phyloP scores from a whole-genome alignment of 371 early-diverging fungal genomes.

The Blyttiomyces sp. region DNA sequence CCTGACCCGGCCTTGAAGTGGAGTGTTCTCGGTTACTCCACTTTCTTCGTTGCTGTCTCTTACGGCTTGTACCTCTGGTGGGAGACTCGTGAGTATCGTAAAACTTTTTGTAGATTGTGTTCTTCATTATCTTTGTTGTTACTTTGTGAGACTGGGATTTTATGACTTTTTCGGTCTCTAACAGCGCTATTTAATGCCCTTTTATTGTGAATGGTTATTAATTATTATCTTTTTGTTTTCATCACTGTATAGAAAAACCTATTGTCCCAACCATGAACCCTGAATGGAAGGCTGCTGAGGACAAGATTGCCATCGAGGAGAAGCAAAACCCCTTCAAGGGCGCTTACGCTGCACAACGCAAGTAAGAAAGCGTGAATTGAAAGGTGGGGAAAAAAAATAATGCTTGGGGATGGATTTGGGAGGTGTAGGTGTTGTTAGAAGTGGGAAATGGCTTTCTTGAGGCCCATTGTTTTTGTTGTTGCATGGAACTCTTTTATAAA shows the following conservation, averaged over 20 bases:
- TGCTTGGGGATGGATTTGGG: no score
- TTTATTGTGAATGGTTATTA: background rate
- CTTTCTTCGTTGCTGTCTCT: constrained; percentile 57
- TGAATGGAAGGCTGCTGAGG: constrained; percentile 92
- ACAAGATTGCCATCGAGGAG: constrained; percentile 74
- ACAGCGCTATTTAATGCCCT: background rate
- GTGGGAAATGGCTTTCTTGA: no score
- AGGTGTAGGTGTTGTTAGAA: no score
- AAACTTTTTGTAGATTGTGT: no score
- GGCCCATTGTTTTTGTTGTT: no score
- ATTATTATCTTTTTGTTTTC: constrained; percentile 7
- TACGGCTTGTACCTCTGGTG: constrained; percentile 65
- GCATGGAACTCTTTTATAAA: no score
- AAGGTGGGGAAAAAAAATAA: no score
- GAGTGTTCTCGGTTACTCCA: constrained; percentile 72
- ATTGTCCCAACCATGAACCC: constrained; percentile 69
- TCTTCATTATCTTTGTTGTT: background rate
- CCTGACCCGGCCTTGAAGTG: constrained; percentile 66
- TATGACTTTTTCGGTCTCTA: background rate
- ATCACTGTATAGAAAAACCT: constrained; percentile 64
- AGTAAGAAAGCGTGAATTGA: no score
- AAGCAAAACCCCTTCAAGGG: constrained; percentile 83
- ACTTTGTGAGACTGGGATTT: background rate
- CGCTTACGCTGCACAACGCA: no score
- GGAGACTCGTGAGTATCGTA: constrained; percentile 63